Evolutionary conservation across 1,139 yeast species (phyloP).

Genomic region (Zhuliangozyma blackwelliae): DNA sequence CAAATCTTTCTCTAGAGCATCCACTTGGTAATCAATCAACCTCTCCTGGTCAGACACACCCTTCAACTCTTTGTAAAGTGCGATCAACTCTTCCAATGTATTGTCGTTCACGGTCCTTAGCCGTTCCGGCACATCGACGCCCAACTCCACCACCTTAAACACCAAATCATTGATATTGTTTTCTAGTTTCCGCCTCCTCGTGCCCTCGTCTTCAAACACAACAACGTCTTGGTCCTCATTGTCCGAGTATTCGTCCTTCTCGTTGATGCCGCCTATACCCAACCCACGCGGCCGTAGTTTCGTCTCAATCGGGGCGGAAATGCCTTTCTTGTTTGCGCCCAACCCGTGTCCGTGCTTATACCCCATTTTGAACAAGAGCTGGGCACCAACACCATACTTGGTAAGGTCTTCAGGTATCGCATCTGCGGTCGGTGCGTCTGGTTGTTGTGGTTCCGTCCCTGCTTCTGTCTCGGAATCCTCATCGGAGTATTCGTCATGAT

Average conservation of each 20-base stretch:
- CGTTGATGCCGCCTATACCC: slow-evolving; percentile 67
- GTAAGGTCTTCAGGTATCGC: slow-evolving; percentile 4
- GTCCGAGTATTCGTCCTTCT: slow-evolving; percentile 16
- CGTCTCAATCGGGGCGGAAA: slow-evolving; percentile 72
- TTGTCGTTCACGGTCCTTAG: slow-evolving; percentile 23
- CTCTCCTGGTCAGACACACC: slow-evolving; percentile 17
- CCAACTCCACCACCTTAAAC: slow-evolving; percentile 23
- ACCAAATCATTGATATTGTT: slow-evolving; percentile 20
- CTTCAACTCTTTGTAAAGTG: slow-evolving; percentile 15
- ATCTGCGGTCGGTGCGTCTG: not conserved
- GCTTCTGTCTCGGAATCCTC: no score
- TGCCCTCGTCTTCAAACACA: slow-evolving; percentile 2
- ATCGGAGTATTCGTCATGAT: no score
- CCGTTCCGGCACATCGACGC: slow-evolving; percentile 23
- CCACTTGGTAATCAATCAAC: slow-evolving; percentile 14
- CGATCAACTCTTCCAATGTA: slow-evolving; percentile 11
- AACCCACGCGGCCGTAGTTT: slow-evolving; percentile 59
- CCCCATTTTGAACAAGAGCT: slow-evolving; percentile 79
- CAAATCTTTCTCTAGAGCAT: not conserved
- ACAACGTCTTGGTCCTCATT: slow-evolving; percentile 11
- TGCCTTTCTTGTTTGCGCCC: slow-evolving; percentile 70
- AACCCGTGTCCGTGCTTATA: slow-evolving; percentile 79
- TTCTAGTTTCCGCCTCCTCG: not conserved
- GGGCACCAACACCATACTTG: slow-evolving; percentile 82
- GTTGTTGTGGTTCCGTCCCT: no score